These are phyloP conservation scores for Sanghuangporus weigelae DNA, from an alignment of 1,284 basidiomycete species.

Conservation along the genomic window DNA sequence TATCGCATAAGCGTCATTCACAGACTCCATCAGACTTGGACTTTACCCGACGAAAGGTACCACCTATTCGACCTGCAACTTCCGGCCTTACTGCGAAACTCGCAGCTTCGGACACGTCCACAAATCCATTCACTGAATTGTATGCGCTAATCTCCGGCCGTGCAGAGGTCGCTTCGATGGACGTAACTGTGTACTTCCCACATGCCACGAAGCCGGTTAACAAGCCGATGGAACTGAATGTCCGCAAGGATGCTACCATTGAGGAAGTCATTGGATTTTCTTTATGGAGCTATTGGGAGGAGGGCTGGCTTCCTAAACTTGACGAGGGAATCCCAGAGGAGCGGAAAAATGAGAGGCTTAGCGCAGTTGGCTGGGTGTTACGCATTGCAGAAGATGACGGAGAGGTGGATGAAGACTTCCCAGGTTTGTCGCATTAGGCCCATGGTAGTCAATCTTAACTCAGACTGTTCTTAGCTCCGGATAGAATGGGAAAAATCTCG, in stretches of 20 bases:
- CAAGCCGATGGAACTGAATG: slow-evolving; percentile 57
- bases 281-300: slow-evolving; percentile 89
- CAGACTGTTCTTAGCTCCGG: slow-evolving; percentile 62
- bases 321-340: slow-evolving; percentile 62
- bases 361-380: slow-evolving; percentile 89
- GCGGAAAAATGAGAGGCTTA: slow-evolving; percentile 56
- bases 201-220: slow-evolving; percentile 62
- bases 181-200: slow-evolving; percentile 85
- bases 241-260: slow-evolving; percentile 85
- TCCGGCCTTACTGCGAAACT: slow-evolving; percentile 68
- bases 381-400: slow-evolving; percentile 96
- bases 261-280: slow-evolving; percentile 96
- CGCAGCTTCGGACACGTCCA: slow-evolving; percentile 45
- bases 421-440: slow-evolving; percentile 46
- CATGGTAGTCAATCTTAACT: neutral
- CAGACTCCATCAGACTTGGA: slow-evolving; percentile 1
- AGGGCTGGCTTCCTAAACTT: slow-evolving; percentile 74
- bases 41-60: slow-evolving; percentile 50
- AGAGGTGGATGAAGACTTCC: slow-evolving; percentile 98
- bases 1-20: neutral
- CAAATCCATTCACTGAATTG: slow-evolving; percentile 79
- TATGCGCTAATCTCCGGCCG: slow-evolving; percentile 78
- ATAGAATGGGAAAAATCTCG: slow-evolving; percentile 77
- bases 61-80: slow-evolving; percentile 33
- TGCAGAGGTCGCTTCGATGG: slow-evolving; percentile 56